These are phyloP conservation scores for Eutypa lata DNA, from an alignment of 2,329 filamentous ascomycete genomes.

Conservation along the genomic window DNA sequence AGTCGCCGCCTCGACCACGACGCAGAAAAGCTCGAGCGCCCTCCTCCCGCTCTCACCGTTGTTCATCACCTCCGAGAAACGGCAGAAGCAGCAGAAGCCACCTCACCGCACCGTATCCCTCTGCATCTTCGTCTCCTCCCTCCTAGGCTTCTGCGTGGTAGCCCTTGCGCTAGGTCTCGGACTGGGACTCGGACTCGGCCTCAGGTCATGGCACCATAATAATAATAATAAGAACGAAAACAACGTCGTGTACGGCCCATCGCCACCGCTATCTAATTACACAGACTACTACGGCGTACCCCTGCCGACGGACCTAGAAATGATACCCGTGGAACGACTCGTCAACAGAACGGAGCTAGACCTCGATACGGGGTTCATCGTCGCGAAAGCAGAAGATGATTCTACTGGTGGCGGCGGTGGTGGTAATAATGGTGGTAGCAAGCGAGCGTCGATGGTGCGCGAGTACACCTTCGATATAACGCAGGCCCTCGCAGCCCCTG, in stretches of 20 bases:
- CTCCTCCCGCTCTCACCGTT: not conserved
- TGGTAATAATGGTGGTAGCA: not conserved
- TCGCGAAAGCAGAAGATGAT: not conserved
- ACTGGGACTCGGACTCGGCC: slow-evolving; percentile 20
- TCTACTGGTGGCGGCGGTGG: too few relatives aligned
- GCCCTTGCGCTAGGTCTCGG: slow-evolving; percentile 19
- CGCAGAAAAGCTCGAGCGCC: slow-evolving; percentile 12
- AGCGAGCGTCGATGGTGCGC: slow-evolving; percentile 12
- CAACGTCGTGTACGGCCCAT: slow-evolving; percentile 1
- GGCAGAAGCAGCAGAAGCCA: slow-evolving; percentile 1
- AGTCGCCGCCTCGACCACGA: slow-evolving; percentile 9
- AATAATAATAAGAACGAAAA: not conserved
- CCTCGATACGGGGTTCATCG: slow-evolving; percentile 24
- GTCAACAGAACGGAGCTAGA: slow-evolving; percentile 26
- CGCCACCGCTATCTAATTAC: slow-evolving; percentile 9
- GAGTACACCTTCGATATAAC: slow-evolving; percentile 32
- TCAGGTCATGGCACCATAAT: not conserved
- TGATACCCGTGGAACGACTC: slow-evolving; percentile 19
- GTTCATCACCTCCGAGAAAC: slow-evolving; percentile 5
- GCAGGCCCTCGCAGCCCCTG: slow-evolving; percentile 28
- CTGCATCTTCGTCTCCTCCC: slow-evolving; percentile 15
- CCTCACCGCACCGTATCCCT: slow-evolving; percentile 14
- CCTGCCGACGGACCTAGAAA: slow-evolving; percentile 17
- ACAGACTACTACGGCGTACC: slow-evolving; percentile 19
- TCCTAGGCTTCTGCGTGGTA: slow-evolving; percentile 16